A percentile compares a stretch with the other conserved stretches of the same genome.
phyloP scores from a whole-genome alignment of 2,329 filamentous ascomycete genomes.

The Dryadomyces sulphureus region DNA sequence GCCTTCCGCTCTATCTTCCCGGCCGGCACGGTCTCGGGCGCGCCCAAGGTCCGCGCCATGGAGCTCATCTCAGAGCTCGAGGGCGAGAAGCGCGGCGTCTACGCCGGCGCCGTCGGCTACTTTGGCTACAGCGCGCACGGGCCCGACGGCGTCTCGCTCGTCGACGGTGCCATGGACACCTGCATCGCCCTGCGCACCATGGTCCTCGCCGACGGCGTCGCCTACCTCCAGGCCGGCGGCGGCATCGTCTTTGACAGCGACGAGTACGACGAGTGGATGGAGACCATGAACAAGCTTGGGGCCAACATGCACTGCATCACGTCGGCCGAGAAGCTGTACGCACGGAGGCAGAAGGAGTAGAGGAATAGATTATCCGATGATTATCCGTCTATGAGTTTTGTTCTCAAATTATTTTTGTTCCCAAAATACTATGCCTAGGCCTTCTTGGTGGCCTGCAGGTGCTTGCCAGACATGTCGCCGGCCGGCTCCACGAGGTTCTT shows the following conservation, averaged over 20 bases:
- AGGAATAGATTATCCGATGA: background rate
- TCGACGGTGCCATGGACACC: conserved; percentile 84
- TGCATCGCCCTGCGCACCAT: conserved; percentile 75
- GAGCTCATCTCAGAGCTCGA: conserved; percentile 92
- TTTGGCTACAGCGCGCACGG: conserved; percentile 72
- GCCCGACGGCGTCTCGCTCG: conserved; percentile 41
- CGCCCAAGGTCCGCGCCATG: conserved; percentile 94
- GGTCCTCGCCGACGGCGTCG: conserved; percentile 80
- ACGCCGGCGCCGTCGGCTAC: conserved; percentile 92
- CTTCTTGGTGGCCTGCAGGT: background rate
- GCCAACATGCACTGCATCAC: conserved; percentile 83
- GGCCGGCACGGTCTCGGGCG: conserved; percentile 86
- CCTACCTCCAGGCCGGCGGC: conserved; percentile 80
- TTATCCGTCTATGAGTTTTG: too few species aligned
- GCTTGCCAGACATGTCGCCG: conserved; percentile 22
- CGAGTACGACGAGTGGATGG: conserved; percentile 78
- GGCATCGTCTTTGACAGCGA: conserved; percentile 94
- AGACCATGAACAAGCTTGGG: conserved; percentile 89
- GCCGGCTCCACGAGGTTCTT: conserved; percentile 18
- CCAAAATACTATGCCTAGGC: background rate
- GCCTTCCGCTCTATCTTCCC: conserved; percentile 95
- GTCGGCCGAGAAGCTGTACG: conserved; percentile 58
- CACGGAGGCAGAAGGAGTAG: conserved; percentile 15
- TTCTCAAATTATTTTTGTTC: too few species aligned
- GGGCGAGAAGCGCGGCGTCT: conserved; percentile 83